Percentiles rank a stretch among this genome's conserved stretches.
Conservation (phyloP, 2,329 filamentous ascomycete species). For the Magnaporthales sp. region DNA sequence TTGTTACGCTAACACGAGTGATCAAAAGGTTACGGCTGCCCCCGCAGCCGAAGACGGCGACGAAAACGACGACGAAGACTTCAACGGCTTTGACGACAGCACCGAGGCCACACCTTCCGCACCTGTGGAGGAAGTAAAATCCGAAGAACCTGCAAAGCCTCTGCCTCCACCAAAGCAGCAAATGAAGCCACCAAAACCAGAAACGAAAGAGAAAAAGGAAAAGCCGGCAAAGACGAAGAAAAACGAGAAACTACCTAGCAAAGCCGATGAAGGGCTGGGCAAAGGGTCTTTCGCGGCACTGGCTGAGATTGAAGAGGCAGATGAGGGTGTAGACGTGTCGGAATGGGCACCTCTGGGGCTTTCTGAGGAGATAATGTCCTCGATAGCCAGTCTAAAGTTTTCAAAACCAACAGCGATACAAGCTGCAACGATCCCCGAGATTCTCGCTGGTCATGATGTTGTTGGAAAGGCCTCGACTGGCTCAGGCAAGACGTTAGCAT, state of each 20-base stretch:
- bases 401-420: conserved; percentile 77
- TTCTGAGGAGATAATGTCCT: conserved; percentile 60
- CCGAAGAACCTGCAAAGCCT: conserved; percentile 9
- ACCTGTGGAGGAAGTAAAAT: not conserved
- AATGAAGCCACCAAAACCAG: conserved; percentile 10
- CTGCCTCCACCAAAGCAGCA: conserved; percentile 10
- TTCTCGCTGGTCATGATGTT: conserved; percentile 77
- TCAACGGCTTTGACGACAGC: conserved; percentile 22
- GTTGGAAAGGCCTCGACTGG: conserved; percentile 95
- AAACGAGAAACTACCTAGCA: conserved; percentile 15
- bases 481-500: conserved; percentile 93
- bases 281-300: conserved; percentile 47
- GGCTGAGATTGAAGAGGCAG: conserved; percentile 40
- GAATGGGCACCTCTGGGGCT: conserved; percentile 71
- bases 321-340: conserved; percentile 62
- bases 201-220: conserved; percentile 19
- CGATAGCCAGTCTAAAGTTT: conserved; percentile 75
- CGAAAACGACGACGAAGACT: conserved; percentile 19
- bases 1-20: not conserved
- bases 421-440: conserved; percentile 66
- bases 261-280: conserved; percentile 28
- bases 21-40: conserved; percentile 17
- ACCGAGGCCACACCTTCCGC: conserved; percentile 10
- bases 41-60: conserved; percentile 14
- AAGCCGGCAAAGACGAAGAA: conserved; percentile 16